phyloP scores from a whole-genome alignment of 768 basidiomycete genomes.

The Cyclocybe cylindracea region DNA sequence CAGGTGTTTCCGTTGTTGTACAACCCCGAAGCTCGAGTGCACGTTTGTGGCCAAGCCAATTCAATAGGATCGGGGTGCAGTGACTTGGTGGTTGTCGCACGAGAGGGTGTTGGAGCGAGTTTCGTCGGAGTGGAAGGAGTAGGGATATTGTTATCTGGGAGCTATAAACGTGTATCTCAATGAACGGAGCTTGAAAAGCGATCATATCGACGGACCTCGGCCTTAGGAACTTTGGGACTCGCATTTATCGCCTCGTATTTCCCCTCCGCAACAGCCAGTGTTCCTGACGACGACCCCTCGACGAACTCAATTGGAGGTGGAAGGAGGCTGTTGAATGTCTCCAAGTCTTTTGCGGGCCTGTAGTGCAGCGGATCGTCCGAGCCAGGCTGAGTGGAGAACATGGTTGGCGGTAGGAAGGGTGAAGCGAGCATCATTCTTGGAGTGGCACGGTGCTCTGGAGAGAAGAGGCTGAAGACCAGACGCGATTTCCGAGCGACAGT shows the following conservation, averaged over 20 bases:
- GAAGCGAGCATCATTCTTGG: constrained; percentile 63
- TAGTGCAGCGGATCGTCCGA: constrained; percentile 57
- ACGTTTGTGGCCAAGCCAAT: constrained; percentile 57
- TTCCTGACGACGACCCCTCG: constrained; percentile 81
- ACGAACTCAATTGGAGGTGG: constrained; percentile 83
- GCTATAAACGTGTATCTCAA: constrained; percentile 15
- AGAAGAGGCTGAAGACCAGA: not conserved
- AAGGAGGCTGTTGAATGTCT: constrained; percentile 75
- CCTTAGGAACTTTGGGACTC: constrained; percentile 49
- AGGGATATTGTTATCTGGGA: constrained; percentile 20
- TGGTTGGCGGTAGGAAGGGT: constrained; percentile 55
- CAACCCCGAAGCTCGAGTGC: constrained; percentile 60
- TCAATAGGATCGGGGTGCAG: constrained; percentile 60
- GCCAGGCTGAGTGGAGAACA: constrained; percentile 50
- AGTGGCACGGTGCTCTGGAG: constrained; percentile 11
- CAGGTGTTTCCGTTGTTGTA: constrained; percentile 93
- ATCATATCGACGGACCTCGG: constrained; percentile 42
- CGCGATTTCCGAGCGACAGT: not conserved
- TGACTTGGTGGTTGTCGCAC: constrained; percentile 33
- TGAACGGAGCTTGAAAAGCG: not conserved
- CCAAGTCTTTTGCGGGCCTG: constrained; percentile 69
- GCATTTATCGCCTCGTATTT: constrained; percentile 84
- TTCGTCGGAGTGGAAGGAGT: constrained; percentile 28
- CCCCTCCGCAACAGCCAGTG: constrained; percentile 68
- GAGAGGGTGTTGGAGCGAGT: constrained; percentile 17